Conservation (phyloP, 176 grass and related monocot genomes). For the Pontederia paniculata region DNA sequence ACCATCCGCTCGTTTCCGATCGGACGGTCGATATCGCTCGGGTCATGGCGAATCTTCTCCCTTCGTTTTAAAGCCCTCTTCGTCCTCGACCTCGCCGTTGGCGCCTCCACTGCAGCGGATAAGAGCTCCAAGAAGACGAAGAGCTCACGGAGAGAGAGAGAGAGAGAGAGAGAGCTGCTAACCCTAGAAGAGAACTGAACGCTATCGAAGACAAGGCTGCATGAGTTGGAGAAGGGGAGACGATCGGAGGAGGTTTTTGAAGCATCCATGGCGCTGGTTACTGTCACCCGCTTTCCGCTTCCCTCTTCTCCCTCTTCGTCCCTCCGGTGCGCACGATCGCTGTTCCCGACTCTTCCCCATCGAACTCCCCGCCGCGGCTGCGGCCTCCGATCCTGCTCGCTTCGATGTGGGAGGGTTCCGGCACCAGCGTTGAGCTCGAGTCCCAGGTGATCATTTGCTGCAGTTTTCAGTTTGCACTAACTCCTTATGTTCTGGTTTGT, state of each 20-base stretch:
- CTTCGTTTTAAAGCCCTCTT: neutral
- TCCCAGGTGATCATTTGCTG: conserved; percentile 2
- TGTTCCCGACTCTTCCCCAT: neutral
- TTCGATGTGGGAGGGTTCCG: too few relatives aligned
- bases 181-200: neutral
- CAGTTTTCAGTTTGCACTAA: neutral
- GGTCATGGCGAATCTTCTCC: too few relatives aligned
- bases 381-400: neutral
- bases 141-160: neutral
- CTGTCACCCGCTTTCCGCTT: neutral
- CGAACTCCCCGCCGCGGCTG: neutral
- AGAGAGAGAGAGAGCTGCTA: neutral
- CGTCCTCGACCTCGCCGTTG: neutral
- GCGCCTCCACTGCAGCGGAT: neutral
- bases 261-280: conserved; percentile 21
- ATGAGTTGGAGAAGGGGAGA: conserved; percentile 8
- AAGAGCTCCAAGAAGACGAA: too few relatives aligned
- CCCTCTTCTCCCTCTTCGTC: neutral
- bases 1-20: neutral
- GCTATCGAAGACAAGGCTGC: neutral
- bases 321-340: neutral
- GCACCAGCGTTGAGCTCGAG: too few relatives aligned
- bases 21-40: neutral
- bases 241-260: conserved; percentile 17
- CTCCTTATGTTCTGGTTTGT: too few relatives aligned